Evolutionary conservation across 2,329 filamentous ascomycete species (phyloP).

Genomic region (Colletotrichum truncatum): DNA sequence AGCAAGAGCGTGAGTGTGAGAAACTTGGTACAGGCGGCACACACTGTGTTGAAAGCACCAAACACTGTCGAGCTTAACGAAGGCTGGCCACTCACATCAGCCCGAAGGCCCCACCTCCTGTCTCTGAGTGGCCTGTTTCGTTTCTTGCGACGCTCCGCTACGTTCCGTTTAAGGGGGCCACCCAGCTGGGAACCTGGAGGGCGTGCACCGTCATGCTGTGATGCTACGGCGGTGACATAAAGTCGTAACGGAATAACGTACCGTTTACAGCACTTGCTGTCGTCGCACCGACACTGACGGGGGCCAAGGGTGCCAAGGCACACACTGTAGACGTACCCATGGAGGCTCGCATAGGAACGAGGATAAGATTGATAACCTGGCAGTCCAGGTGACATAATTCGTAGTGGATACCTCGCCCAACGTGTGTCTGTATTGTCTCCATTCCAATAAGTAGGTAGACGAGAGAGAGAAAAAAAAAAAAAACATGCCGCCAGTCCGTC

Average conservation of each 20-base stretch:
- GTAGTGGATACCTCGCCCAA: not conserved
- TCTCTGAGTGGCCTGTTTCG: slow-evolving; percentile 16
- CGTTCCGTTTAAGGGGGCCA: not conserved
- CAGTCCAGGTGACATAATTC: slow-evolving; percentile 10
- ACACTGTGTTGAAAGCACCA: not conserved
- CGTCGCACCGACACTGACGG: too few species aligned
- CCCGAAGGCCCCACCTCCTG: not conserved
- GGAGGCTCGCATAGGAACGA: too few species aligned
- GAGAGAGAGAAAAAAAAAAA: too few species aligned
- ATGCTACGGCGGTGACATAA: slow-evolving; percentile 18
- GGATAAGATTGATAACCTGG: too few species aligned
- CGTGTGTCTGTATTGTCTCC: not conserved
- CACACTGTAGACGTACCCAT: not conserved
- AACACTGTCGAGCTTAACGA: too few species aligned
- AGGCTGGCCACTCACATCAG: not conserved
- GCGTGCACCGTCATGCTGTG: slow-evolving; percentile 5
- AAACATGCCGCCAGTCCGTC: not conserved
- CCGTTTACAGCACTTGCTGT: slow-evolving; percentile 18
- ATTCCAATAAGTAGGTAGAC: too few species aligned
- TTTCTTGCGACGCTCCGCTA: slow-evolving; percentile 8
- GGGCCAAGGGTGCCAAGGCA: slow-evolving; percentile 1
- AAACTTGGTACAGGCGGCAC: not conserved
- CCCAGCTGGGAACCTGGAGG: not conserved
- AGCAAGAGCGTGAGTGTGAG: too few species aligned
- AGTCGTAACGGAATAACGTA: not conserved